phyloP scores from a whole-genome alignment of 495 filamentous ascomycete genomes.

The Trichoderma virens region DNA sequence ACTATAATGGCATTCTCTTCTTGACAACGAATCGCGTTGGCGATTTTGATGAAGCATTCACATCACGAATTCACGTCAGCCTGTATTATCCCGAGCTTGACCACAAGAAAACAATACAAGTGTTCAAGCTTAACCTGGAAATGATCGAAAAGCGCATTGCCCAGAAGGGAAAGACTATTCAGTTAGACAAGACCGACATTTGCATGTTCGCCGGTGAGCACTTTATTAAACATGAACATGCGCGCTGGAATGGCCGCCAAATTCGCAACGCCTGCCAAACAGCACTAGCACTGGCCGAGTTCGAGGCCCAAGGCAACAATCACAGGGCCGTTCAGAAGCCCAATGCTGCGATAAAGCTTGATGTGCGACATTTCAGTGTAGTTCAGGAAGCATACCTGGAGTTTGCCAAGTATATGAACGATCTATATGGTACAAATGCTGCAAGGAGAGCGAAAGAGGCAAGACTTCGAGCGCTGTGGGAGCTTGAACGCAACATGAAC shows the following conservation, averaged over 20 bases:
- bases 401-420: neutral
- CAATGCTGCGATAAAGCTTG: neutral
- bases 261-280: constrained; percentile 40
- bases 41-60: constrained; percentile 48
- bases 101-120: neutral
- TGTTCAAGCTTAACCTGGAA: neutral
- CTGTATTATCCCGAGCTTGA: constrained; percentile 14
- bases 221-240: constrained; percentile 11
- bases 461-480: neutral
- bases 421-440: neutral
- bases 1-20: constrained; percentile 51
- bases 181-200: constrained; percentile 13
- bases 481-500: too few relatives aligned
- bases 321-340: neutral
- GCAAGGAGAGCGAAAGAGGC: neutral
- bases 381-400: neutral
- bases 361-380: neutral
- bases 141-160: neutral
- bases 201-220: constrained; percentile 14
- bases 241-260: constrained; percentile 39
- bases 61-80: constrained; percentile 38
- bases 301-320: neutral
- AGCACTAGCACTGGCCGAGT: constrained; percentile 31
- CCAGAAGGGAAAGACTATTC: neutral
- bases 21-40: constrained; percentile 49